Conservation (phyloP, 2,329 filamentous ascomycete species). For the Paraphoma sp. region DNA sequence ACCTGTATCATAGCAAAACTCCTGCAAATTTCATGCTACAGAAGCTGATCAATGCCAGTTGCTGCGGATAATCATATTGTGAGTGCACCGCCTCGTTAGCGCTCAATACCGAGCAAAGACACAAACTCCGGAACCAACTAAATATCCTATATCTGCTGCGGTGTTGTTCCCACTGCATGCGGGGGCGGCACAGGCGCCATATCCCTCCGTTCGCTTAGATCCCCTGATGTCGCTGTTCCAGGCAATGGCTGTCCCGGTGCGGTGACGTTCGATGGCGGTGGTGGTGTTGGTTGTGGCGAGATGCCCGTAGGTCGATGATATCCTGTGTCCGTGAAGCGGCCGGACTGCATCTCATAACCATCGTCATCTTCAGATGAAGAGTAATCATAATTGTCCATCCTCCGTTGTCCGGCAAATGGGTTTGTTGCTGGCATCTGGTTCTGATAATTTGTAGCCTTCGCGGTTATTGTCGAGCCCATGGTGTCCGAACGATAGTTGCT, state of each 20-base stretch:
- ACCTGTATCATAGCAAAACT: not conserved
- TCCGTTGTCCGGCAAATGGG: slow-evolving; percentile 40
- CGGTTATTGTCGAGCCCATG: slow-evolving; percentile 33
- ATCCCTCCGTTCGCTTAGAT: slow-evolving; percentile 36
- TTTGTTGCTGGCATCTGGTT: slow-evolving; percentile 41
- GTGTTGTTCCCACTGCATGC: slow-evolving; percentile 37
- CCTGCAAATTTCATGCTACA: not conserved
- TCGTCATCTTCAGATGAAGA: slow-evolving; percentile 50
- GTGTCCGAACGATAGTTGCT: slow-evolving; percentile 35
- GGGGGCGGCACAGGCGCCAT: slow-evolving; percentile 33
- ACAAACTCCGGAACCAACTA: not conserved
- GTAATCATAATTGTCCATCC: slow-evolving; percentile 45
- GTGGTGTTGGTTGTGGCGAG: slow-evolving; percentile 40
- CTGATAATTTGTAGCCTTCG: slow-evolving; percentile 41
- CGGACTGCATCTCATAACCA: slow-evolving; percentile 44
- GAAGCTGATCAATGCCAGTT: not conserved
- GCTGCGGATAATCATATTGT: not conserved
- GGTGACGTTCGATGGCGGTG: slow-evolving; percentile 27
- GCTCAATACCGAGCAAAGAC: not conserved
- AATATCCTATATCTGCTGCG: slow-evolving; percentile 31
- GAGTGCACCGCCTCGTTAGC: not conserved
- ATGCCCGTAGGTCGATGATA: slow-evolving; percentile 42
- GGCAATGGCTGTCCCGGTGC: slow-evolving; percentile 13
- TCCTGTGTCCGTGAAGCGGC: slow-evolving; percentile 42
- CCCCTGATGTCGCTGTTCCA: slow-evolving; percentile 34